A percentile compares a stretch with the other conserved stretches of the same genome.
phyloP scores from a whole-genome alignment of 2,329 filamentous ascomycete genomes.

The Xylariales sp. region DNA sequence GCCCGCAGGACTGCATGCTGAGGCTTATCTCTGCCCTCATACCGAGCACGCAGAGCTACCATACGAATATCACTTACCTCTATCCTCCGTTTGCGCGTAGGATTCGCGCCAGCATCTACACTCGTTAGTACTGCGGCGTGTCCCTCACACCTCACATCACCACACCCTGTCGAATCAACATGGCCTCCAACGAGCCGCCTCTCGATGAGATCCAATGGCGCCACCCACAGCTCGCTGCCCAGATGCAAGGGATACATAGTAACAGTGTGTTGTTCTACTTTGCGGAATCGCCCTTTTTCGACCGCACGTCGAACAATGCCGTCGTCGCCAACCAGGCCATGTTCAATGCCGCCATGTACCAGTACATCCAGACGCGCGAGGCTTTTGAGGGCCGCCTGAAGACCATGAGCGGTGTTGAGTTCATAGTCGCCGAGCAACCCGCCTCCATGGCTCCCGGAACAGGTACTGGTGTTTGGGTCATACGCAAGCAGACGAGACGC shows the following conservation, averaged over 20 bases:
- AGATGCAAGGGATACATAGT: slow-evolving; percentile 57
- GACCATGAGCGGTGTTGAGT: slow-evolving; percentile 64
- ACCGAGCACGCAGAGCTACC: too few relatives aligned
- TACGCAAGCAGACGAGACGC: slow-evolving; percentile 62
- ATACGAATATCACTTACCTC: too few relatives aligned
- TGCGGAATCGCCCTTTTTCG: slow-evolving; percentile 63
- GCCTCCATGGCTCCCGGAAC: slow-evolving; percentile 58
- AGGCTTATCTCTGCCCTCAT: too few relatives aligned
- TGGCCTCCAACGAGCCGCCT: slow-evolving; percentile 26
- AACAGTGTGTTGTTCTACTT: slow-evolving; percentile 67
- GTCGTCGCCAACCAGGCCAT: slow-evolving; percentile 58
- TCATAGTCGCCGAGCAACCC: slow-evolving; percentile 61
- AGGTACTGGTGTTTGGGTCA: slow-evolving; percentile 64
- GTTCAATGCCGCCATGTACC: slow-evolving; percentile 55
- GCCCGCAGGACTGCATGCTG: too few relatives aligned
- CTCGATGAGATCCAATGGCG: slow-evolving; percentile 67
- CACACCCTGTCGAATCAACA: too few relatives aligned
- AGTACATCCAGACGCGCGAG: slow-evolving; percentile 56
- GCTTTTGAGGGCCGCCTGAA: slow-evolving; percentile 58
- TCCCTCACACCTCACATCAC: too few relatives aligned
- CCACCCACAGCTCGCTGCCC: slow-evolving; percentile 42
- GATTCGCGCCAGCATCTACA: too few relatives aligned
- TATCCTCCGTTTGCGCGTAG: too few relatives aligned
- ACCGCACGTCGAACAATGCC: slow-evolving; percentile 63
- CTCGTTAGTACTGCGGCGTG: too few relatives aligned